Conservation (phyloP, 768 basidiomycete genomes). For the Xerocomus brunneocitrinus region DNA sequence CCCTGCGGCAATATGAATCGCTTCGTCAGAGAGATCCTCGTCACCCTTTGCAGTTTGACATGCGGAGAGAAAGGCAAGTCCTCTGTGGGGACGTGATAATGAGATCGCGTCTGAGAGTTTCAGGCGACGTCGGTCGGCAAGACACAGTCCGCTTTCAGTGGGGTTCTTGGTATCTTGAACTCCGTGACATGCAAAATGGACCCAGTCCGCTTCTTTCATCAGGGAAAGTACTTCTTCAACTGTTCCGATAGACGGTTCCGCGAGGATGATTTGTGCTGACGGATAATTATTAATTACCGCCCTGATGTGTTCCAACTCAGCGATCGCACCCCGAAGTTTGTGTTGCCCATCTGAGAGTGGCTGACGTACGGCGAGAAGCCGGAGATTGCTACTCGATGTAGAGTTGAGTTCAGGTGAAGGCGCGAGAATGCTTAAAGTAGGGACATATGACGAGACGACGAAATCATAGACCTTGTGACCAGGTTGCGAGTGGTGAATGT, state of each 20-base stretch:
- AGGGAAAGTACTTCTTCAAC: constrained; percentile 1
- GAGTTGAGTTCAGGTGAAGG: neutral
- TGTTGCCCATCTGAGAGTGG: constrained; percentile 8
- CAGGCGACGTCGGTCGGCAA: constrained; percentile 6
- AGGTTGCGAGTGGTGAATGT: neutral
- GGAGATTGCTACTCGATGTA: neutral
- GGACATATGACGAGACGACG: constrained; percentile 23
- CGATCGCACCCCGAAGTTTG: constrained; percentile 5
- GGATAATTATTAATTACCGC: neutral
- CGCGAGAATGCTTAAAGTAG: constrained; percentile 21
- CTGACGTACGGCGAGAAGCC: constrained; percentile 14
- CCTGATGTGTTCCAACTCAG: constrained; percentile 22
- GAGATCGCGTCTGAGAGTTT: constrained; percentile 1
- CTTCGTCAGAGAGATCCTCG: constrained; percentile 32
- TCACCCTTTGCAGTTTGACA: constrained; percentile 41
- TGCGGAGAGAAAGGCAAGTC: constrained; percentile 44
- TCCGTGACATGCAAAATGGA: constrained; percentile 32
- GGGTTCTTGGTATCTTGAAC: constrained; percentile 13
- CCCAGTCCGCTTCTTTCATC: constrained; percentile 6
- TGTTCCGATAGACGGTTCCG: neutral
- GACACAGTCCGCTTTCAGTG: constrained; percentile 18
- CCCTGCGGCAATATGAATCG: constrained; percentile 40
- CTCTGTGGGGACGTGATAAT: constrained; percentile 10
- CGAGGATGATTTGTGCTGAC: neutral
- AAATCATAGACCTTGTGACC: neutral